Evolutionary conservation across 179 eudicot genomes (phyloP).

Genomic region (Actinidia polygama): DNA sequence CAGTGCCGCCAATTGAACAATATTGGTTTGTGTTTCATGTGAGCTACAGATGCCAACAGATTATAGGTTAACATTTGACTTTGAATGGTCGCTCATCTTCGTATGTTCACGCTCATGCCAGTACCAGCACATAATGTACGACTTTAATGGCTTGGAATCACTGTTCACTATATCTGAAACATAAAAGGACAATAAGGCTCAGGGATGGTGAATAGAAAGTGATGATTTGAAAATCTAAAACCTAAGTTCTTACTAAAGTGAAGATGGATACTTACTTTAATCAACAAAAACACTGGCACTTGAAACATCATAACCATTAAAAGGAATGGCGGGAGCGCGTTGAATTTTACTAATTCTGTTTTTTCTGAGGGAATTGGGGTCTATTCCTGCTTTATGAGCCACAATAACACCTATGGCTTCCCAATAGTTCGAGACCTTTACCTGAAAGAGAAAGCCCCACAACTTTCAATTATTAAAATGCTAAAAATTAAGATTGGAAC

Average conservation of each 20-base stretch:
- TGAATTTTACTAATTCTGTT: conserved; percentile 56
- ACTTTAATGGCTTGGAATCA: background rate
- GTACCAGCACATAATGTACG: background rate
- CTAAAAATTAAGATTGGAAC: background rate
- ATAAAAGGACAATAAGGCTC: too few relatives aligned
- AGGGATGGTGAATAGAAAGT: background rate
- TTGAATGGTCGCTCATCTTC: background rate
- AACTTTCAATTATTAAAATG: background rate
- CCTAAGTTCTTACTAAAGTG: background rate
- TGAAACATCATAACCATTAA: conserved; percentile 41
- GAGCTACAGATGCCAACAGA: background rate
- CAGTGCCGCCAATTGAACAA: background rate
- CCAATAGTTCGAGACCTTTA: conserved; percentile 88
- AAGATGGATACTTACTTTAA: conserved; percentile 5
- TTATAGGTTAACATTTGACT: background rate
- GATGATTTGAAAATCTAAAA: background rate
- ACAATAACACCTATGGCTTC: conserved; percentile 93
- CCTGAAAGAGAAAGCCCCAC: conserved; percentile 36
- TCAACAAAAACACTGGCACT: conserved; percentile 33
- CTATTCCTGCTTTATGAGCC: conserved; percentile 94
- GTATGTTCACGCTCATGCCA: background rate
- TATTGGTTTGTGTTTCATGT: conserved; percentile 1
- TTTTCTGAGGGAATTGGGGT: conserved; percentile 76
- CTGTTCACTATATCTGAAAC: background rate
- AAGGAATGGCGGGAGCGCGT: conserved; percentile 31